Conservation (phyloP, 2,329 filamentous ascomycete genomes). For the Aspergillus texensis region DNA sequence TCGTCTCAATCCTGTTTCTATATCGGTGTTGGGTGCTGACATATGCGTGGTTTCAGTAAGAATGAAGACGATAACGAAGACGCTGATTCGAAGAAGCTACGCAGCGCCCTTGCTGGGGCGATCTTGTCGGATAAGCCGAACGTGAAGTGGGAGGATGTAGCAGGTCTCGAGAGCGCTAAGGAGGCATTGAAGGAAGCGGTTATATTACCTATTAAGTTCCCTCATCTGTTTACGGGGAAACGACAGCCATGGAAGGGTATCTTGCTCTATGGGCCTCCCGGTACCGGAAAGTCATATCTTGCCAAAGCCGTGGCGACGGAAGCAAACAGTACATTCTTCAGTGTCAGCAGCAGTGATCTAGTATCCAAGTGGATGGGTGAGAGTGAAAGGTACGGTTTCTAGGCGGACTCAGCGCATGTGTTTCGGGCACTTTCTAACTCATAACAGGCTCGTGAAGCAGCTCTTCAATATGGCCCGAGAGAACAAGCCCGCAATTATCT, state of each 20-base stretch:
- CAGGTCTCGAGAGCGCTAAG: slow-evolving; percentile 89
- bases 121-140: slow-evolving; percentile 96
- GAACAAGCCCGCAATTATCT: slow-evolving; percentile 97
- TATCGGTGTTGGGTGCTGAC: not conserved
- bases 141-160: slow-evolving; percentile 97
- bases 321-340: slow-evolving; percentile 99
- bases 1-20: slow-evolving; percentile 3
- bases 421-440: slow-evolving; percentile 12
- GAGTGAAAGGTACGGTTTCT: slow-evolving; percentile 77
- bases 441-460: slow-evolving; percentile 81
- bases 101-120: slow-evolving; percentile 85
- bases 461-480: slow-evolving; percentile 97
- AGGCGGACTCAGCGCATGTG: not conserved
- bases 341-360: slow-evolving; percentile 92
- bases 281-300: slow-evolving; percentile 96
- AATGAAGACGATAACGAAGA: slow-evolving; percentile 72
- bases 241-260: slow-evolving; percentile 98
- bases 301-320: slow-evolving; percentile 98
- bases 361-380: slow-evolving; percentile 99
- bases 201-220: slow-evolving; percentile 96
- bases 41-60: slow-evolving; percentile 33
- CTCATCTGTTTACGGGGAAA: slow-evolving; percentile 93
- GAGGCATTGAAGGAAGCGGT: slow-evolving; percentile 98
- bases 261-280: slow-evolving; percentile 89
- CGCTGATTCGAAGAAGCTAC: slow-evolving; percentile 92